Conservation (phyloP, 2,329 filamentous ascomycete species). For the Cercospora janseana region DNA sequence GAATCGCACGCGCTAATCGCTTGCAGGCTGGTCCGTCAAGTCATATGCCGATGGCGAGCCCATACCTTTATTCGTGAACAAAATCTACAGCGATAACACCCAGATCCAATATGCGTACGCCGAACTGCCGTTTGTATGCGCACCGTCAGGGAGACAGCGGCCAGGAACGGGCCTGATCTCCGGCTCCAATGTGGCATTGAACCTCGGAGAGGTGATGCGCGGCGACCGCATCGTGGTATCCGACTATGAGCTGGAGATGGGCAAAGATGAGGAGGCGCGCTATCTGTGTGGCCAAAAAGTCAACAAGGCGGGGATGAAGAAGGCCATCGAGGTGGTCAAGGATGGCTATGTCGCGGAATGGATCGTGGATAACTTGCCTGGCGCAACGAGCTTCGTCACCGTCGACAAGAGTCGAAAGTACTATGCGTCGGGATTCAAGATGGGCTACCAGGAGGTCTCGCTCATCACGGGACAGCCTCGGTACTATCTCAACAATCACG, state of each 20-base stretch:
- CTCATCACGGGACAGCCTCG: conserved; percentile 58
- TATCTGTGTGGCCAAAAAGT: conserved; percentile 70
- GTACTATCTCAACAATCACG: conserved; percentile 83
- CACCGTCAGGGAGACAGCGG: conserved; percentile 66
- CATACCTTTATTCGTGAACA: conserved; percentile 86
- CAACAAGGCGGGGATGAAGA: conserved; percentile 61
- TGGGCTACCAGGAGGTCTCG: conserved; percentile 71
- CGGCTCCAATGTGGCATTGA: conserved; percentile 75
- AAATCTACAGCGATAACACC: conserved; percentile 84
- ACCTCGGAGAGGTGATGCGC: conserved; percentile 81
- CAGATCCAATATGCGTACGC: conserved; percentile 91
- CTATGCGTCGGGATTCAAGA: conserved; percentile 85
- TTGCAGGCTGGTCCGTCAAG: conserved; percentile 74
- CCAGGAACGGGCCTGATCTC: conserved; percentile 68
- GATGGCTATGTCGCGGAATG: conserved; percentile 86
- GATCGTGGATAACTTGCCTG: conserved; percentile 90
- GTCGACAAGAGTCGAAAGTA: conserved; percentile 82
- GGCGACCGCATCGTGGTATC: conserved; percentile 83
- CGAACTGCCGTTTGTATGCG: conserved; percentile 83
- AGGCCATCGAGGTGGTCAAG: conserved; percentile 68
- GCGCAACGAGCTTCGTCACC: conserved; percentile 83
- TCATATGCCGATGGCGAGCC: conserved; percentile 73
- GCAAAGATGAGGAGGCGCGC: conserved; percentile 68
- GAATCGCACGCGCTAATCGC: conserved; percentile 16
- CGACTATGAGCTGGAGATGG: conserved; percentile 78